Conservation (phyloP, 495 filamentous ascomycete species). For the Hyaloscypha bicolor region DNA sequence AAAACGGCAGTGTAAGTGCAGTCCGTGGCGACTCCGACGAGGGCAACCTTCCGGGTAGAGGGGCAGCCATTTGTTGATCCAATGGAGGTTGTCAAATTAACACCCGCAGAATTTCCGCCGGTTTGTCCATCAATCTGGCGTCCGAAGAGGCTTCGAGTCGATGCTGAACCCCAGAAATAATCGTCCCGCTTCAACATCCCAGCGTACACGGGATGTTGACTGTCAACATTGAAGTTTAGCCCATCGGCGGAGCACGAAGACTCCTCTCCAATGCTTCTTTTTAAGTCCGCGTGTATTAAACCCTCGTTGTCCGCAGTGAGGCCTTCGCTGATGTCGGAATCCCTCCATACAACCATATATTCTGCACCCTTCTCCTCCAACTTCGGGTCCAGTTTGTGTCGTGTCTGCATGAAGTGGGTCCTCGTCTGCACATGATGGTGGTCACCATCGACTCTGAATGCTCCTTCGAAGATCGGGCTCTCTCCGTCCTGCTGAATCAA, state of each 20-base stretch:
- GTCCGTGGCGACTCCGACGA: slow-evolving; percentile 91
- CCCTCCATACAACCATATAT: slow-evolving; percentile 88
- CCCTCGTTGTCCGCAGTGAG: slow-evolving; percentile 29
- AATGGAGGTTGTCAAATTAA: slow-evolving; percentile 81
- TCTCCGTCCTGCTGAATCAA: slow-evolving; percentile 74
- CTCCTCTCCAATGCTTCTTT: slow-evolving; percentile 21
- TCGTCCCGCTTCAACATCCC: slow-evolving; percentile 38
- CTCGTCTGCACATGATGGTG: slow-evolving; percentile 87
- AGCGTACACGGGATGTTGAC: slow-evolving; percentile 41
- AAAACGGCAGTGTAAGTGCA: slow-evolving; percentile 82
- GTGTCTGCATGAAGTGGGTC: slow-evolving; percentile 73
- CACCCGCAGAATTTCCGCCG: slow-evolving; percentile 74
- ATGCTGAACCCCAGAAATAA: slow-evolving; percentile 53
- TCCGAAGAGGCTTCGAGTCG: slow-evolving; percentile 59
- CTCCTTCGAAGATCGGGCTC: slow-evolving; percentile 85
- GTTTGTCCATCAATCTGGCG: slow-evolving; percentile 50
- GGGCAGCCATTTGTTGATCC: slow-evolving; percentile 83
- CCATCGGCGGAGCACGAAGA: slow-evolving; percentile 29
- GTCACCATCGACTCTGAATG: slow-evolving; percentile 77
- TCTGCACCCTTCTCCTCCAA: slow-evolving; percentile 63
- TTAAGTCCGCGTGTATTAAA: slow-evolving; percentile 27
- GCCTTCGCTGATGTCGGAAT: slow-evolving; percentile 73
- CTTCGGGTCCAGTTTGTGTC: slow-evolving; percentile 72
- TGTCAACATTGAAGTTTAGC: slow-evolving; percentile 39
- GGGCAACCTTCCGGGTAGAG: slow-evolving; percentile 80